Conservation (phyloP, 306 rosid species). For the Canavalia gladiata region DNA sequence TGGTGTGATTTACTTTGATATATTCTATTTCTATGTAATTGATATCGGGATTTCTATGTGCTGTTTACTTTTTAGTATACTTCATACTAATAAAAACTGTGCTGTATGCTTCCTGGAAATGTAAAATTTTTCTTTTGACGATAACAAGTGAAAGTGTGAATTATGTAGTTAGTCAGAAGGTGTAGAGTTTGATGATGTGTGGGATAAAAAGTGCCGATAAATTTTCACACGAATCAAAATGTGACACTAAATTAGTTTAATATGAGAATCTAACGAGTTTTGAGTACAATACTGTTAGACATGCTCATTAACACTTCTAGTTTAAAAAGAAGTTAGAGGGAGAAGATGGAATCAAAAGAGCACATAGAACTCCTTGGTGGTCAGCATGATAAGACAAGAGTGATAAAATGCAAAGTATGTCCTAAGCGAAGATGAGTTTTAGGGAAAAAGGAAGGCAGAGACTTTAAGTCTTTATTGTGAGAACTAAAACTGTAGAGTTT, state of each 20-base stretch:
- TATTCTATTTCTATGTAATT: not conserved
- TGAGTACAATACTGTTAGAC: constrained; percentile 1
- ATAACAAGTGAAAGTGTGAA: not conserved
- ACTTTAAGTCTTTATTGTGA: constrained; percentile 15
- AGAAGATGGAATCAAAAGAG: constrained; percentile 17
- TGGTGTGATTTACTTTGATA: not conserved
- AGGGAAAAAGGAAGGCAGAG: constrained; percentile 14
- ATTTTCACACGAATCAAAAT: constrained; percentile 10
- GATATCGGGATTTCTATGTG: not conserved
- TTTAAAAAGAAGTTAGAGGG: constrained; percentile 5
- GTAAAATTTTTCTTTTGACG: constrained; percentile 26
- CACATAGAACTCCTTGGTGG: constrained; percentile 22
- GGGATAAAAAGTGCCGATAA: not conserved
- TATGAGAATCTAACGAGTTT: constrained; percentile 27
- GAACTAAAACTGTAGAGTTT: constrained; percentile 10
- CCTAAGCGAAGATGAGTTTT: constrained; percentile 2
- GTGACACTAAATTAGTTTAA: constrained; percentile 28
- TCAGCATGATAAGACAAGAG: constrained; percentile 17
- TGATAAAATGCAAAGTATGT: constrained; percentile 29
- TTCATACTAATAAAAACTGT: not conserved
- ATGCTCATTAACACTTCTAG: not conserved
- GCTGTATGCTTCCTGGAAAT: not conserved
- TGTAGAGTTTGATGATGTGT: not conserved
- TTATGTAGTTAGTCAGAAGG: not conserved
- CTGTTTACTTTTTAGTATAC: not conserved